Evolutionary conservation across 176 grass and related monocot genomes (phyloP).

Genomic region (Luzula sylvatica): DNA sequence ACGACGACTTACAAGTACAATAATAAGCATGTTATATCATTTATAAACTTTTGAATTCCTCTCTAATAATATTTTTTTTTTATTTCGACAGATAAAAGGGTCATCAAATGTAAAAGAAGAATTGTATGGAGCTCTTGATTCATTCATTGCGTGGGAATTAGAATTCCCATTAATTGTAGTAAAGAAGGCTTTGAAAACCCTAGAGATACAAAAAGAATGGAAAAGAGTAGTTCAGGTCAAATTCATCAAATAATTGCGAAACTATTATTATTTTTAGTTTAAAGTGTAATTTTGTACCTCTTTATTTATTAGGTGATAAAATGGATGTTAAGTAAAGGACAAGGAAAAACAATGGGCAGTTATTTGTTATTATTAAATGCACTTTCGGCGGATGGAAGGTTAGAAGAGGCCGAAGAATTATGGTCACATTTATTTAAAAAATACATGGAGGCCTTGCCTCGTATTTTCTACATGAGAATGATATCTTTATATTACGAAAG

Average conservation of each 20-base stretch:
- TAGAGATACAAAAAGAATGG: constrained; percentile 91
- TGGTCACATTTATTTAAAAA: constrained; percentile 65
- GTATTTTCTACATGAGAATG: constrained; percentile 83
- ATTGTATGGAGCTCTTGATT: constrained; percentile 91
- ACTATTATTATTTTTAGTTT: too few relatives aligned
- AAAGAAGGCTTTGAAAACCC: constrained; percentile 80
- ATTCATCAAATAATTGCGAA: neutral
- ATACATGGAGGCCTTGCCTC: constrained; percentile 82
- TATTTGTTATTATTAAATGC: constrained; percentile 86
- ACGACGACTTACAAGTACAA: too few relatives aligned
- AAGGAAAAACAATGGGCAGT: constrained; percentile 96
- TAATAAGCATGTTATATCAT: too few relatives aligned
- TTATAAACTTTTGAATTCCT: too few relatives aligned
- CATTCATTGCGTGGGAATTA: constrained; percentile 93
- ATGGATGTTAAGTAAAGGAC: constrained; percentile 99
- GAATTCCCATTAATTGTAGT: constrained; percentile 95
- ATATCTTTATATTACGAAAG: constrained; percentile 46
- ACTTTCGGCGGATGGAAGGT: constrained; percentile 60
- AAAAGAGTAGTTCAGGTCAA: constrained; percentile 91
- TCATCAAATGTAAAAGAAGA: constrained; percentile 96
- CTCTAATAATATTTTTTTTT: neutral
- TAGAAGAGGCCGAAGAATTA: constrained; percentile 85
- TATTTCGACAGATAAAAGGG: constrained; percentile 51
- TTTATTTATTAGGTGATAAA: constrained; percentile 75
- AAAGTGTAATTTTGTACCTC: constrained; percentile 8